Base-by-base conservation (phyloP, 2,329 filamentous ascomycete genomes). In the Diaporthe capsici region DNA sequence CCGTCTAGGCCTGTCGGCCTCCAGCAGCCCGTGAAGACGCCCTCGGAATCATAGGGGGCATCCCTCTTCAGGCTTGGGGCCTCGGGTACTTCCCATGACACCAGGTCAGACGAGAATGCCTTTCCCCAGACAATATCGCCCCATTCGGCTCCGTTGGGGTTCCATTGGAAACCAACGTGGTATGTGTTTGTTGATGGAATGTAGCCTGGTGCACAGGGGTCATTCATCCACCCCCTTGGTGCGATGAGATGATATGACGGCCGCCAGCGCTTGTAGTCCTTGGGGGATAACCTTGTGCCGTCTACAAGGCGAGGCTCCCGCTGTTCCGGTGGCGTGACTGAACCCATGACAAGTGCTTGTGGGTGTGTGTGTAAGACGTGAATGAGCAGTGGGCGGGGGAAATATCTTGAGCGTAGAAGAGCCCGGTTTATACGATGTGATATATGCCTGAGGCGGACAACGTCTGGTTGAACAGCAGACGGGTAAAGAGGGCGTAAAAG, bases 151-250 rank as follows among this genome's bases (percentile, higher is more conserved):
- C 80, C 82, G 12, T 82, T 81, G 1, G 84, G 84, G 51, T 86
- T 86, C 80, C 84, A 90, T 80, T 91, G 88, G 79, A 88, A 90
- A 78, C 87, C 87, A 10, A 90, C 78, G 77, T 90, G 88, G 75
- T 90, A 91, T 2, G 81, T 81, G 42, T 86, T 85, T 47, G 84
- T 82, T 4, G 80, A 82, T 20, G 86, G 73, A 80, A 88, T 87
- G 78, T 88, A 90, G 81, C 86, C 85, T 77, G 87, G 86, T 39
- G 83, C 88, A 77, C 88, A 88, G 20, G 88, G 87, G 77, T 89
- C 85, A 82, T 87, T 80, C 78, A 84, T 76, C 83, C 81, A 82
- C 2, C 81, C 80, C 2, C 65, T 58, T 15, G 80, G 77, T 13
- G 80, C 65, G n/a, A 77, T 80, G 53, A 82, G 74, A 63, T 82